These are phyloP conservation scores for Ascocoryne sarcoides DNA, from an alignment of 2,329 filamentous ascomycete genomes.

Conservation along the genomic window DNA sequence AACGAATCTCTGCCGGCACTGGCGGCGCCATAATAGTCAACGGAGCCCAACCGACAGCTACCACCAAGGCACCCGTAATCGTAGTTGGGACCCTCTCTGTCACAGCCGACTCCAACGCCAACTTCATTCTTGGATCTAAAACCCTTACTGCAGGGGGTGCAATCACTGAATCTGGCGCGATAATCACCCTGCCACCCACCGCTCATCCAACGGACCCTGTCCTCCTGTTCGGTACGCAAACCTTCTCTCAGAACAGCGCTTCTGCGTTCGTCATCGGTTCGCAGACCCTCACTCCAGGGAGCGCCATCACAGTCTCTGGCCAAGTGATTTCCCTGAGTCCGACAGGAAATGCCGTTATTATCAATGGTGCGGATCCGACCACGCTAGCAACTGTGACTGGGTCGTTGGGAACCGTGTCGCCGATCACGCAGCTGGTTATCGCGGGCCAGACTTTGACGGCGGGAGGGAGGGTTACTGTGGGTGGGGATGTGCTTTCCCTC, in stretches of 20 bases:
- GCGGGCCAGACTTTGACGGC: slow-evolving; percentile 22
- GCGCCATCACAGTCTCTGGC: slow-evolving; percentile 17
- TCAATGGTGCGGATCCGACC: slow-evolving; percentile 12
- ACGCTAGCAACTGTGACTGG: slow-evolving; percentile 8
- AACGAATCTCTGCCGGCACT: slow-evolving; percentile 4
- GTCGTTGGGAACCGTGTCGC: slow-evolving; percentile 6
- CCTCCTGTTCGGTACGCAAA: slow-evolving; percentile 16
- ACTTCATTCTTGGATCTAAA: slow-evolving; percentile 9
- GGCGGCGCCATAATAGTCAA: slow-evolving; percentile 5
- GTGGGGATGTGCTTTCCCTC: slow-evolving; percentile 23
- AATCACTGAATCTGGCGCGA: slow-evolving; percentile 4
- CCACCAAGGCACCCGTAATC: slow-evolving; percentile 4
- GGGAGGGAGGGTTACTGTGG: slow-evolving; percentile 22
- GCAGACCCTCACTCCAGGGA: slow-evolving; percentile 19
- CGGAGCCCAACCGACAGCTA: background rate
- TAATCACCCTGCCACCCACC: slow-evolving; percentile 1
- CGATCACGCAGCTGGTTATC: slow-evolving; percentile 14
- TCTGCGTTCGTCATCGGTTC: slow-evolving; percentile 18
- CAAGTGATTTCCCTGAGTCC: slow-evolving; percentile 18
- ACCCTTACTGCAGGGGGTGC: slow-evolving; percentile 6
- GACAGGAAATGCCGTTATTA: slow-evolving; percentile 13
- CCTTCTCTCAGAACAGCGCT: slow-evolving; percentile 11
- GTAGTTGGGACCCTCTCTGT: slow-evolving; percentile 5
- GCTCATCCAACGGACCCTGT: slow-evolving; percentile 8
- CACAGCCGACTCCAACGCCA: slow-evolving; percentile 5